A percentile compares a stretch with the other conserved stretches of the same genome.
phyloP scores from a whole-genome alignment of 371 early-diverging fungal species.

The Catenaria anguillulae region DNA sequence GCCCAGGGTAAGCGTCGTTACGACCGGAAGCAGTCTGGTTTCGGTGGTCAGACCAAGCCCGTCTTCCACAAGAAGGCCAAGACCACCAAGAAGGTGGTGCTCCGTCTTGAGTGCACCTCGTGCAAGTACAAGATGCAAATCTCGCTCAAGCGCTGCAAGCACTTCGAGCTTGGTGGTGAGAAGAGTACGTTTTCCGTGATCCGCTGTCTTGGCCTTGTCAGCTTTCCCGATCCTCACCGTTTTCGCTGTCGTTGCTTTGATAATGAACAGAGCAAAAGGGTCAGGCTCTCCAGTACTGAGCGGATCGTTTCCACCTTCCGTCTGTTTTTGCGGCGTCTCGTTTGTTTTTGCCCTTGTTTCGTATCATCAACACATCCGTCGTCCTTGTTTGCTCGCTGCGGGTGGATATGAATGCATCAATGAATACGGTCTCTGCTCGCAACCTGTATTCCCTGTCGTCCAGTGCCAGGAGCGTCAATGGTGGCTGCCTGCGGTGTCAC shows the following conservation, averaged over 20 bases:
- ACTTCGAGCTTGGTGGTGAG: conserved; percentile 99
- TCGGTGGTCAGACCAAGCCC: conserved; percentile 99
- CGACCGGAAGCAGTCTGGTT: conserved; percentile 53
- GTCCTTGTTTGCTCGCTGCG: no score
- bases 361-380: no score
- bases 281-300: conserved; percentile 11
- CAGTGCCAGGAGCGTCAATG: no score
- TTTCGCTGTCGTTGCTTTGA: neutral
- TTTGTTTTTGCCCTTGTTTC: no score
- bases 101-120: conserved; percentile 94
- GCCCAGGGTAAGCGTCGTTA: conserved; percentile 86
- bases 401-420: no score
- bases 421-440: no score
- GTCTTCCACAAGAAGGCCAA: conserved; percentile 89
- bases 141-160: conserved; percentile 97
- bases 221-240: no score
- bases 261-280: conserved; percentile 9
- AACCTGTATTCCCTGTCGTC: no score
- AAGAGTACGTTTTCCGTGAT: no score
- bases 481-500: no score
- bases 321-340: no score
- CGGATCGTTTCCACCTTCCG: neutral
- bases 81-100: conserved; percentile 98
- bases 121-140: conserved; percentile 96
- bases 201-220: no score